Percentiles rank a stretch among this genome's conserved stretches.
These are phyloP conservation scores for Talaromyces sp. DNA, from an alignment of 2,329 filamentous ascomycete species.

Conservation along the genomic window DNA sequence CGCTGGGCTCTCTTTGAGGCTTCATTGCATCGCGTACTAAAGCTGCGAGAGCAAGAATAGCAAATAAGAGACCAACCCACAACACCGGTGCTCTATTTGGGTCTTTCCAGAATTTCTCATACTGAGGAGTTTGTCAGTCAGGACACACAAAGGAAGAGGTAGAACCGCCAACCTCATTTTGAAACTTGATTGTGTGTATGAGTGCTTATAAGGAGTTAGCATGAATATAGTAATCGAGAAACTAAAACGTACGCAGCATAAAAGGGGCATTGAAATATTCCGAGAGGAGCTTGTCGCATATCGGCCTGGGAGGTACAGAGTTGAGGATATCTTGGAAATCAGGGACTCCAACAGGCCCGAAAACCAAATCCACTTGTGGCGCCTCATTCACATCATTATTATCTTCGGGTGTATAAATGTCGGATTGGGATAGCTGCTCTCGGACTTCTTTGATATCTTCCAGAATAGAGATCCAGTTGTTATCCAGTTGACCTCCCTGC, in stretches of 20 bases:
- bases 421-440: conserved; percentile 10
- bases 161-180: conserved; percentile 8
- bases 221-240: background rate
- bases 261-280: conserved; percentile 10
- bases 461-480: conserved; percentile 11
- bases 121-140: conserved; percentile 9
- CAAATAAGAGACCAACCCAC: conserved; percentile 17
- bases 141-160: background rate
- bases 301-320: conserved; percentile 8
- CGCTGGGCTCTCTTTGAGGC: background rate
- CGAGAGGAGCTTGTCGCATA: conserved; percentile 10
- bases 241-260: conserved; percentile 6
- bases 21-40: conserved; percentile 1
- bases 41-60: conserved; percentile 11
- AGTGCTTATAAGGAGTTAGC: conserved; percentile 8
- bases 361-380: conserved; percentile 9
- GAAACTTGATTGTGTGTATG: conserved; percentile 12
- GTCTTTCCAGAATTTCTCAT: conserved; percentile 17
- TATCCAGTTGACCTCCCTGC: background rate
- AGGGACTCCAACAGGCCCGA: conserved; percentile 2
- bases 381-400: background rate
- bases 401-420: conserved; percentile 1
- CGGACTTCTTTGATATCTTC: conserved; percentile 14
- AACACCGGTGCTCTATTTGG: conserved; percentile 10
- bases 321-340: conserved; percentile 8